A percentile compares a stretch with the other conserved stretches of the same genome.
Evolutionary conservation across 768 basidiomycete species (phyloP).

Genomic region (Tephrocybe rancida): DNA sequence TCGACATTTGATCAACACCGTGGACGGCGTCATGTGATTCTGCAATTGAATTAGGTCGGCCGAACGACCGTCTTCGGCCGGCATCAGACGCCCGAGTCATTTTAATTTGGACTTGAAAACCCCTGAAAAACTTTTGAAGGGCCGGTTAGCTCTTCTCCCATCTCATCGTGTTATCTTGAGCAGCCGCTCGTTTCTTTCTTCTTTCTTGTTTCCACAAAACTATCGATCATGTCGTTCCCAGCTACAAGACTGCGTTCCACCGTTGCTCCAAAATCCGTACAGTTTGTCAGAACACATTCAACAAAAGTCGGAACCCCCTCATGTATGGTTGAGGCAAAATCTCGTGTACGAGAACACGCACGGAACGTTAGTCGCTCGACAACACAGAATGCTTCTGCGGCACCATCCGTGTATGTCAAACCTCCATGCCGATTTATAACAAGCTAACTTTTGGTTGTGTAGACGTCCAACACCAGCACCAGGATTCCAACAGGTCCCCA

Average conservation of each 20-base stretch:
- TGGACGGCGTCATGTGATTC: slow-evolving; percentile 2
- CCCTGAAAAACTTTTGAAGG: slow-evolving; percentile 9
- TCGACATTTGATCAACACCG: too few relatives aligned
- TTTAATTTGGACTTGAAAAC: neutral
- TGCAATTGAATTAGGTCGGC: slow-evolving; percentile 4
- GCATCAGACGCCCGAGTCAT: slow-evolving; percentile 12
- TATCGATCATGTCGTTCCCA: slow-evolving; percentile 41
- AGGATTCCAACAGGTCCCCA: slow-evolving; percentile 45
- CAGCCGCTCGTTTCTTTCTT: slow-evolving; percentile 1
- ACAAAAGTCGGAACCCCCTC: slow-evolving; percentile 48
- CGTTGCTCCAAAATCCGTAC: slow-evolving; percentile 31
- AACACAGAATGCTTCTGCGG: slow-evolving; percentile 58
- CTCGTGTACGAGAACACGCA: slow-evolving; percentile 77
- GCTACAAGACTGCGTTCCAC: slow-evolving; percentile 45
- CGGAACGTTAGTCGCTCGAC: slow-evolving; percentile 75
- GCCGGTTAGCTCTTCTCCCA: neutral
- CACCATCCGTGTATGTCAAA: slow-evolving; percentile 55
- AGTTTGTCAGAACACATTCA: slow-evolving; percentile 51
- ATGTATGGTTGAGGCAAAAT: slow-evolving; percentile 74
- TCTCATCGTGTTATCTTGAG: slow-evolving; percentile 7
- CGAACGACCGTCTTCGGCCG: slow-evolving; percentile 11
- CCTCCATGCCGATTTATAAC: slow-evolving; percentile 9
- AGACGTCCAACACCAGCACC: slow-evolving; percentile 70
- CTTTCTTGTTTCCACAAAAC: slow-evolving; percentile 6
- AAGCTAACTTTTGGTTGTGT: slow-evolving; percentile 4